Evolutionary conservation across 2,329 filamentous ascomycete genomes (phyloP).

Genomic region (Ceratocystis lukuohia): DNA sequence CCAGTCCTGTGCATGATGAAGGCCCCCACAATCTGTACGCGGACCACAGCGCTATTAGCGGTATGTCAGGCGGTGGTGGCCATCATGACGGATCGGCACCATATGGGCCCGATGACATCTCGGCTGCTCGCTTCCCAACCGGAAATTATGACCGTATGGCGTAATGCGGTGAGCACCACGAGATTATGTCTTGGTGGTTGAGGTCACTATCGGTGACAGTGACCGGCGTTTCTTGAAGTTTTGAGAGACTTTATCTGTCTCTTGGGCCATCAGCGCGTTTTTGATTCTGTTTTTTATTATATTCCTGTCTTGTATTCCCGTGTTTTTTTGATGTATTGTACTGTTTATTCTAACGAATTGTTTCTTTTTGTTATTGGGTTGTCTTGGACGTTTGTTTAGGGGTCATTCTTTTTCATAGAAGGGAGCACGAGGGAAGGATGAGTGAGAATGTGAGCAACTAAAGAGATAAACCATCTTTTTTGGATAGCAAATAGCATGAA

Average conservation of each 20-base stretch:
- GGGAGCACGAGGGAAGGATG: too few relatives aligned
- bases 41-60: background rate
- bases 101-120: constrained; percentile 19
- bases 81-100: constrained; percentile 4
- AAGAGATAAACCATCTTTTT: too few relatives aligned
- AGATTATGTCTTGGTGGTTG: too few relatives aligned
- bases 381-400: background rate
- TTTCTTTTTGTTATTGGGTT: background rate
- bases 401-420: too few relatives aligned
- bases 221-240: too few relatives aligned
- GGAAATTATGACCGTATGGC: constrained; percentile 41
- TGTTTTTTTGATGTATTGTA: background rate
- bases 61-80: background rate
- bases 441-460: too few relatives aligned
- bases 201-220: too few relatives aligned
- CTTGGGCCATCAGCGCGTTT: background rate
- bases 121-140: constrained; percentile 33
- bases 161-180: background rate
- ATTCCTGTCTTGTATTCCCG: background rate
- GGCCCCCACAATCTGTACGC: constrained; percentile 6
- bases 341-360: too few relatives aligned
- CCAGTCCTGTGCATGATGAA: constrained; percentile 16
- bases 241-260: too few relatives aligned
- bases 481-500: too few relatives aligned
- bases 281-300: background rate